These are phyloP conservation scores for Senna tora DNA, from an alignment of 306 rosid genomes.

Conservation along the genomic window DNA sequence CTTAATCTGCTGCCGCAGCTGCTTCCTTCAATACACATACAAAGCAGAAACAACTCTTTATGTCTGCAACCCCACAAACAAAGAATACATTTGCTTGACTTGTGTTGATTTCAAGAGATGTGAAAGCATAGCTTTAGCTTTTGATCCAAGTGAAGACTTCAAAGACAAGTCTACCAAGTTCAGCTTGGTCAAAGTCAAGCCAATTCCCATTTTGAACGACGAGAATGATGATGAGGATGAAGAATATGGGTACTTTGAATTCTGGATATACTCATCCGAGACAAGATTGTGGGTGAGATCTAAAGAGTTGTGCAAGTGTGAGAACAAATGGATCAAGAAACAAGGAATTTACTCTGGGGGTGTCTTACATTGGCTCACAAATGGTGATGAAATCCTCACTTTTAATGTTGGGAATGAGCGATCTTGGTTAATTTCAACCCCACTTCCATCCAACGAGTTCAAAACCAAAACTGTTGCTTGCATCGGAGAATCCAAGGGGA, in stretches of 20 bases:
- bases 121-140: constrained; percentile 46
- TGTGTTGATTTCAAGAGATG: constrained; percentile 18
- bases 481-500: constrained; percentile 64
- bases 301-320: constrained; percentile 44
- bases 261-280: constrained; percentile 58
- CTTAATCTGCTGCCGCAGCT: constrained; percentile 61
- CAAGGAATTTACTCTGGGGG: constrained; percentile 48
- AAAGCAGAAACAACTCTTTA: constrained; percentile 37
- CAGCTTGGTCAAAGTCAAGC: constrained; percentile 47
- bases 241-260: constrained; percentile 27
- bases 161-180: constrained; percentile 37
- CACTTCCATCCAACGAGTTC: constrained; percentile 45
- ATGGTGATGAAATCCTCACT: constrained; percentile 49
- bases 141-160: constrained; percentile 42
- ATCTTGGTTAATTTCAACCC: constrained; percentile 49
- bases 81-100: constrained; percentile 44
- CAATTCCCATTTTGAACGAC: background rate
- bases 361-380: constrained; percentile 60
- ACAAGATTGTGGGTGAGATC: constrained; percentile 50
- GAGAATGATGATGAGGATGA: background rate
- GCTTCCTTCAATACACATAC: constrained; percentile 13
- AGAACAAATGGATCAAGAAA: constrained; percentile 39
- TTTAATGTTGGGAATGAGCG: constrained; percentile 57
- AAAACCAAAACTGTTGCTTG: constrained; percentile 47
- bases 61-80: constrained; percentile 62